Base-by-base conservation (phyloP, 2,329 filamentous ascomycete species). In the Penicillium expansum region DNA sequence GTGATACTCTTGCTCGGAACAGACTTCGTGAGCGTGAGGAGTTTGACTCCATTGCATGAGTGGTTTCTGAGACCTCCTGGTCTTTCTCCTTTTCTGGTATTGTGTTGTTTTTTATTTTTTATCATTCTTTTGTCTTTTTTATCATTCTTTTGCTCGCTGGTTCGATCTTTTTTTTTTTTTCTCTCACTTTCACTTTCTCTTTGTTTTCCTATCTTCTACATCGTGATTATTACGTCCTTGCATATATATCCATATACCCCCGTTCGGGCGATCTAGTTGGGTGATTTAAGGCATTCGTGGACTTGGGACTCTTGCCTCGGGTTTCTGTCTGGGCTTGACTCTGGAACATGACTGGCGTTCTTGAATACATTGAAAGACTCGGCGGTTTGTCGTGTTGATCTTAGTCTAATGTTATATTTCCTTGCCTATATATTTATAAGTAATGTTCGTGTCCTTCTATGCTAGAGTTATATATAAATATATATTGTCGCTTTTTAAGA, bases 1-100 rank as follows among this genome's bases (percentile, higher is more conserved):
- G 92, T 1, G 93, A 97, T 71, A 84, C 89, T 69, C 79, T 96
- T 64, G 93, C 93, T 20, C 87, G 86, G 70, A 89, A 88, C 71
- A 92, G 93, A 75, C 77, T 97, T 73, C 83, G 87, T 62, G 90
- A 95, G 76, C 76, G 83, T 45, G 82, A 84, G 66, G 84, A 86
- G 69, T 82, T 86, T 71, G 83, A 86, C 68, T 81, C 78, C 51
- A 80, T 84, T 68, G 80, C 80, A 61, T 82, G 71, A 79, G 33
- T 11, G 33, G n/a, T 6, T 29, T 29, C 27, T 29, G 35, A 18
- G 8, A 11, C 39, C 58, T 29, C 4, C 5, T 27, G 10, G 16
- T 8, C 24, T 37, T 5, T 37, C 22, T 27, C 4, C 5, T 20
- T 22, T 32, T 29, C n/a, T 24, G 9, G 44, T 53, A 20, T 37